A percentile compares a stretch with the other conserved stretches of the same genome.
These are phyloP conservation scores for Dipteronia dyeriana DNA, from an alignment of 345 rosid genomes.

Conservation along the genomic window DNA sequence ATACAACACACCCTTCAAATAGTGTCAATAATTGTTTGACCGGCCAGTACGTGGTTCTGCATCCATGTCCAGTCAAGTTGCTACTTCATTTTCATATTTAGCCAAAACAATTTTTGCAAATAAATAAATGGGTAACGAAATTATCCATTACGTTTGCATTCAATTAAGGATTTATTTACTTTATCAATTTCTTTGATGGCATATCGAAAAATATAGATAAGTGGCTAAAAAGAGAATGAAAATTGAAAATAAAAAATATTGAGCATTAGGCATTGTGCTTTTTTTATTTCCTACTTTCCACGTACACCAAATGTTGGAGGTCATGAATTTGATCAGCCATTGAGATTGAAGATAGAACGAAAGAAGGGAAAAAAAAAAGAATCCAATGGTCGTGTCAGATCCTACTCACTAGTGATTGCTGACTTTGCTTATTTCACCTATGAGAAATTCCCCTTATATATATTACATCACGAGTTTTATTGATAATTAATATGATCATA, in stretches of 20 bases:
- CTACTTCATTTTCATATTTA: conserved; percentile 1
- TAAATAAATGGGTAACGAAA: neutral
- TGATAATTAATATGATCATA: neutral
- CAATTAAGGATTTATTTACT: conserved; percentile 2
- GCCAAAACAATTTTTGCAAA: neutral
- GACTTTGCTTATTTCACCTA: conserved; percentile 20
- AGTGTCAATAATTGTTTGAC: too few relatives aligned
- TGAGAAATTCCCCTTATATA: neutral
- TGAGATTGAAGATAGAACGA: neutral
- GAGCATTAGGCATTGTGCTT: neutral
- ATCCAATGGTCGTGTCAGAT: conserved; percentile 35
- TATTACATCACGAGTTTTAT: neutral
- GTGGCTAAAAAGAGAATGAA: too few relatives aligned
- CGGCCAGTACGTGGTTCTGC: neutral
- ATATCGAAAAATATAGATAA: neutral
- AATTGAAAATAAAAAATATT: neutral
- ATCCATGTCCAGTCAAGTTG: conserved; percentile 19
- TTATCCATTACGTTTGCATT: neutral
- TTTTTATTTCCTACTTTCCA: conserved; percentile 1
- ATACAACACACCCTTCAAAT: too few relatives aligned
- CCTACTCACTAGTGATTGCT: conserved; percentile 46
- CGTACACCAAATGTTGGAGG: neutral
- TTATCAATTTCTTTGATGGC: neutral
- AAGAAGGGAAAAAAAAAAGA: conserved; percentile 14
- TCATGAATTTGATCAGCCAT: neutral